A percentile compares a stretch with the other conserved stretches of the same genome.
phyloP scores from a whole-genome alignment of 768 basidiomycete genomes.

The Hysterangium stoloniferum region DNA sequence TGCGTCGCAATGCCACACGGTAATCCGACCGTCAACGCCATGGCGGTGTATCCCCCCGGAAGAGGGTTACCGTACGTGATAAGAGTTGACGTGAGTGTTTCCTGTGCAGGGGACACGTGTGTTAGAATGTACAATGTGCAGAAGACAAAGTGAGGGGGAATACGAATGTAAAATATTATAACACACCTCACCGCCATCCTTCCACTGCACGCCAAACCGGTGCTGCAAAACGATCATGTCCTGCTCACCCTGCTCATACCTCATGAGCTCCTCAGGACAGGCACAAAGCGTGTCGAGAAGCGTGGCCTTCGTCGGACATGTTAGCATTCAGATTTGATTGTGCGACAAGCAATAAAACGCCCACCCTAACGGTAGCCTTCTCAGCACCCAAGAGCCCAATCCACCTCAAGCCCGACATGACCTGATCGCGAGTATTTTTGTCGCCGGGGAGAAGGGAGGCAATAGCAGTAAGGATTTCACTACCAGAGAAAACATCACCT shows the following conservation, averaged over 20 bases:
- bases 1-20: conserved; percentile 94
- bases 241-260: conserved; percentile 82
- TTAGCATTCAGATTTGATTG: too few relatives aligned
- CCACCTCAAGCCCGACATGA: conserved; percentile 87
- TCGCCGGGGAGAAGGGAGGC: conserved; percentile 66
- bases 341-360: too few relatives aligned
- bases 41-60: conserved; percentile 77
- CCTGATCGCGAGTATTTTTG: conserved; percentile 57
- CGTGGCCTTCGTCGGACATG: too few relatives aligned
- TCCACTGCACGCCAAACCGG: conserved; percentile 90
- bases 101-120: conserved; percentile 29
- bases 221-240: conserved; percentile 98
- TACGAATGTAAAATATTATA: too few relatives aligned
- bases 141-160: too few relatives aligned
- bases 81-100: conserved; percentile 85
- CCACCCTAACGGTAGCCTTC: conserved; percentile 50
- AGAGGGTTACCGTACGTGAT: conserved; percentile 75
- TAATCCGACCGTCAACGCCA: conserved; percentile 87
- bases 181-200: conserved; percentile 65
- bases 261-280: conserved; percentile 84
- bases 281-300: conserved; percentile 92
- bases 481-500: too few relatives aligned
- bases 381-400: conserved; percentile 74
- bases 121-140: not conserved
- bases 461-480: too few relatives aligned